Conservation (phyloP, 164 flowering plant species). For the Tetrastigma voinierianum region DNA sequence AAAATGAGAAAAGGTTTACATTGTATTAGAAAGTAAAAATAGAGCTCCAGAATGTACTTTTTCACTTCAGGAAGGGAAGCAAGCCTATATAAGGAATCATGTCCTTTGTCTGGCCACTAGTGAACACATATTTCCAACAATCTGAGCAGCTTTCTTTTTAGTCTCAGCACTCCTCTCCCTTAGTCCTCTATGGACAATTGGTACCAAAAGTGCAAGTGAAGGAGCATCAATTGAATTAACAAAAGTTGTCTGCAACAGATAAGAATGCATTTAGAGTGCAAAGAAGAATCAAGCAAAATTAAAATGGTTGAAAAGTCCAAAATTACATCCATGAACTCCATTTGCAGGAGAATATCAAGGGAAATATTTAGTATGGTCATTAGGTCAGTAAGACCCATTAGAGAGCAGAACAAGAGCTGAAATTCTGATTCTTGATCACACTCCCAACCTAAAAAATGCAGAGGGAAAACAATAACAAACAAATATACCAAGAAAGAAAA, state of each 20-base stretch:
- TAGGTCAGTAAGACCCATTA: conserved; percentile 88
- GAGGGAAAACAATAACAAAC: background rate
- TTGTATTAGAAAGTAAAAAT: background rate
- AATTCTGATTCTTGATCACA: conserved; percentile 97
- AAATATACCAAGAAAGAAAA: background rate
- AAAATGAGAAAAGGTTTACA: conserved; percentile 6
- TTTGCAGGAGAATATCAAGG: conserved; percentile 96
- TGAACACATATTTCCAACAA: conserved; percentile 98
- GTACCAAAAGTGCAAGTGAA: conserved; percentile 94
- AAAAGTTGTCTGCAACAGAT: conserved; percentile 90
- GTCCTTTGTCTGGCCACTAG: conserved; percentile 93
- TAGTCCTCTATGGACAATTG: conserved; percentile 92
- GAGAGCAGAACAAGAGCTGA: conserved; percentile 87
- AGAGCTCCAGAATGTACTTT: conserved; percentile 40
- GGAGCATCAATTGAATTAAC: conserved; percentile 95
- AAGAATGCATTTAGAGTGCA: background rate
- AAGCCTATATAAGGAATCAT: conserved; percentile 95
- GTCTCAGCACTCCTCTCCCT: conserved; percentile 97
- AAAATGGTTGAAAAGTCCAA: background rate
- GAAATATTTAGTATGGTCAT: conserved; percentile 86
- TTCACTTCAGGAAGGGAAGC: conserved; percentile 99
- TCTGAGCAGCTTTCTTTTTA: conserved; percentile 96
- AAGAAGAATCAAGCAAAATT: background rate
- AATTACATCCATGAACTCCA: conserved; percentile 23
- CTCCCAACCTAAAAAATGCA: conserved; percentile 75